Evolutionary conservation across 208 protist species (phyloP), one percentile per base, ranked within the genome.

Genomic region (Leishmania tropica): DNA sequence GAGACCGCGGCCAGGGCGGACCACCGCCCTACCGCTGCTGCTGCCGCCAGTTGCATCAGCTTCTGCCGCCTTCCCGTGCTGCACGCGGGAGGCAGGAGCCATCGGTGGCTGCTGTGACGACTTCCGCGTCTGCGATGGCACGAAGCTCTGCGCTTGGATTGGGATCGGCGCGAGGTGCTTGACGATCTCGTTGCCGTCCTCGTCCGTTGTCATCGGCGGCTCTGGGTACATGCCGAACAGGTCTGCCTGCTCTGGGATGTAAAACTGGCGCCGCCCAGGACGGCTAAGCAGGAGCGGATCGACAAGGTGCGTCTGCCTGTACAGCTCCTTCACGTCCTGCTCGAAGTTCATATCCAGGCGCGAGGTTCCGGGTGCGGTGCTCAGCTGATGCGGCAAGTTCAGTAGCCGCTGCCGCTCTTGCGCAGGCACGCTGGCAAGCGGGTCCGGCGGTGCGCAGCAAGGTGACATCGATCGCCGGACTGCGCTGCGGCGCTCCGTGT

Each of bases 261-360:
- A 73, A 56, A 90, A 94, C 81, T 92, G 89, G 6, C 86, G 85
- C 62, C 78, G 84, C 15, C 83, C 78, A 0, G 91, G 91, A 3
- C 81, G 81, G 67, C 47, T 80, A 76, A 60, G 85, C 40, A 90
- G 85, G 54, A 86, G 72, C 64, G 91, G 89, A 56, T 95, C 91
- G 37, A 93, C 88, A 0, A 90, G 51, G 76, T 95, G 90, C 45
- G 78, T 83, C 83, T 91, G 91, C n/a, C 83, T 80, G 75, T 81
- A 93, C 40, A 85, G 79, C 81, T 88, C 91, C 84, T 95, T 95
- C 10, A 84, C 28, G 80, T 95, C 91, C 67, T 95, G 89, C 65
- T 89, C 88, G n/a, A 78, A 84, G 31, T 64, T 81, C 37, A 95
- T 81, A 84, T 95, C 91, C 17, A 95, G 80, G 1, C 91, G 89